Evolutionary conservation across 192 early-diverging fungal species (phyloP).

Genomic region (Coemansia sp.): DNA sequence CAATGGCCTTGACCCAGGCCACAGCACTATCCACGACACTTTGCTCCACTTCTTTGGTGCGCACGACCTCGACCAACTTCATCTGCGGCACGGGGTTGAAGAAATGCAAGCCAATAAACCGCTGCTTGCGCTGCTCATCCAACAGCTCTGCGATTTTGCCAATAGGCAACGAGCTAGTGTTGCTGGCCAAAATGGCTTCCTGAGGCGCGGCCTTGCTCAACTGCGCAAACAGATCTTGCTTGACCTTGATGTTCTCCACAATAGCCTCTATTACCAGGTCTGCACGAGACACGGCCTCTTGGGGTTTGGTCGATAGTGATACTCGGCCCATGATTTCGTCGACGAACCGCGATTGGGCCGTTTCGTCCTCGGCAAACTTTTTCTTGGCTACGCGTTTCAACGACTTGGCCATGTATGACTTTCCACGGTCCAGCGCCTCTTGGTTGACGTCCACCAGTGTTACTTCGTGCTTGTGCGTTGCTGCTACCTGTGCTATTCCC

Average conservation of each 20-base stretch:
- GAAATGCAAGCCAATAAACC: constrained; percentile 91
- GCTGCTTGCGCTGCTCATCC: constrained; percentile 52
- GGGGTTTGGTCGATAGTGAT: constrained; percentile 65
- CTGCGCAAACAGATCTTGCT: constrained; percentile 78
- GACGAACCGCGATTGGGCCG: constrained; percentile 65
- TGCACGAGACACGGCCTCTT: constrained; percentile 61
- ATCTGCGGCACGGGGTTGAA: constrained; percentile 99
- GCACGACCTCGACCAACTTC: constrained; percentile 95
- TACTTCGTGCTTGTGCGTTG: constrained; percentile 76
- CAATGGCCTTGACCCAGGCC: constrained; percentile 72
- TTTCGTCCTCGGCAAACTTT: constrained; percentile 75
- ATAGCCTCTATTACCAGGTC: constrained; percentile 95
- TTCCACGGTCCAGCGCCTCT: constrained; percentile 74
- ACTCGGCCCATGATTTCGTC: constrained; percentile 73
- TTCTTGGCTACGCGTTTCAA: constrained; percentile 89
- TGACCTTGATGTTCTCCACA: constrained; percentile 89
- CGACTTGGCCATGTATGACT: constrained; percentile 82
- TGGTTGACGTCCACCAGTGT: constrained; percentile 84
- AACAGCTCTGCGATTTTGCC: constrained; percentile 74
- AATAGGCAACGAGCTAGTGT: constrained; percentile 92
- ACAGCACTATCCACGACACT: constrained; percentile 67
- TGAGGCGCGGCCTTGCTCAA: constrained; percentile 75
- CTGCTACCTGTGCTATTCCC: constrained; percentile 88
- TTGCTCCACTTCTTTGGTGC: constrained; percentile 65
- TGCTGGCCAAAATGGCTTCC: constrained; percentile 82